These are phyloP conservation scores for Tranzscheliella williamsii DNA, from an alignment of 1,284 basidiomycete species.

Conservation along the genomic window DNA sequence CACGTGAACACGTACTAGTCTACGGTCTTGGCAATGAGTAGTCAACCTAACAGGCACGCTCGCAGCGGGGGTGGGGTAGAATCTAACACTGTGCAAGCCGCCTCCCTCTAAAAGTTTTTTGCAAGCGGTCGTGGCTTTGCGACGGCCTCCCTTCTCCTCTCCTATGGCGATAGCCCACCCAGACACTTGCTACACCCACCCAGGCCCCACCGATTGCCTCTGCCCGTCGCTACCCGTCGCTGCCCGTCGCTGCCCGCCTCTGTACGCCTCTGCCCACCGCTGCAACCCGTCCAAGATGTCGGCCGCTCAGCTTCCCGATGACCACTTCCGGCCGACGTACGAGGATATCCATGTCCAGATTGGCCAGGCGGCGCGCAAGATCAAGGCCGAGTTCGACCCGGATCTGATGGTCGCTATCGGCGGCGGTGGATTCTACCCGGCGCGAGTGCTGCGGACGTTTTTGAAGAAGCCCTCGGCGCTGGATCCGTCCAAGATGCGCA, in stretches of 20 bases:
- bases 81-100: no score
- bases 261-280: no score
- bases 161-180: no score
- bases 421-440: slow-evolving; percentile 59
- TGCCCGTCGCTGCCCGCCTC: neutral
- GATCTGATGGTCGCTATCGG: slow-evolving; percentile 58
- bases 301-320: slow-evolving; percentile 48
- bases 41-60: no score
- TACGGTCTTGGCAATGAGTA: no score
- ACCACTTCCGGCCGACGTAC: slow-evolving; percentile 59
- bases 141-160: no score
- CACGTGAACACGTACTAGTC: no score
- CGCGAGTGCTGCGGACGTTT: slow-evolving; percentile 59
- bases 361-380: slow-evolving; percentile 43
- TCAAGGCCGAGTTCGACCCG: slow-evolving; percentile 54
- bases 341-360: slow-evolving; percentile 60
- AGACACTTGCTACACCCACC: no score
- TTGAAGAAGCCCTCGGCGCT: slow-evolving; percentile 50
- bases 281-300: slow-evolving; percentile 38
- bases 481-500: slow-evolving; percentile 52
- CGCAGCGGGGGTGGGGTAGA: no score
- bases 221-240: neutral
- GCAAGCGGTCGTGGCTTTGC: no score
- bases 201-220: neutral
- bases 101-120: no score